These are phyloP conservation scores for Ricinus communis DNA, from an alignment of 345 rosid species.

Conservation along the genomic window DNA sequence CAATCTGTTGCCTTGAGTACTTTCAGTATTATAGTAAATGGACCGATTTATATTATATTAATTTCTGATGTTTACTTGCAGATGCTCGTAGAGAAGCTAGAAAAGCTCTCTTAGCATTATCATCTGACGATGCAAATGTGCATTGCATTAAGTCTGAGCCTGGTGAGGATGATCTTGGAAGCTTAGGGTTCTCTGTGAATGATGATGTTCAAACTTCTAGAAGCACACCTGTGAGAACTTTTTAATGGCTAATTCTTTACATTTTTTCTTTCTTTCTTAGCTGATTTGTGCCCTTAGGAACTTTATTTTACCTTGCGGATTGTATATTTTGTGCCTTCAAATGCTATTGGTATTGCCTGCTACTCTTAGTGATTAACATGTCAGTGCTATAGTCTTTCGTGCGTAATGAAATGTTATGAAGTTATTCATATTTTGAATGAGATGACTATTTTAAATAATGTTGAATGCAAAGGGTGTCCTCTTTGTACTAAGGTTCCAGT, in stretches of 20 bases:
- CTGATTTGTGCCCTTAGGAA: neutral
- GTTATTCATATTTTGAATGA: neutral
- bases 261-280: neutral
- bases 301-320: neutral
- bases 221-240: constrained; percentile 69
- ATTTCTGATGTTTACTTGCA: constrained; percentile 25
- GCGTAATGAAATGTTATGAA: neutral
- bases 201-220: constrained; percentile 50
- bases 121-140: constrained; percentile 52
- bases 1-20: neutral
- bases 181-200: constrained; percentile 37
- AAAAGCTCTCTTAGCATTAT: constrained; percentile 87
- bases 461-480: too few relatives aligned
- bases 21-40: neutral
- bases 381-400: neutral
- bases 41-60: neutral
- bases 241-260: constrained; percentile 24
- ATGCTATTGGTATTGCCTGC: neutral
- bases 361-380: neutral
- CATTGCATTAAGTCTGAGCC: constrained; percentile 36
- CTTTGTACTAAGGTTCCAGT: too few relatives aligned
- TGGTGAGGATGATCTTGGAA: constrained; percentile 41
- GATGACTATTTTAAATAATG: neutral
- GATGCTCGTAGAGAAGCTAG: constrained; percentile 98
- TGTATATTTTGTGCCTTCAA: neutral